Percentiles rank a stretch among this genome's conserved stretches.
Evolutionary conservation across 192 early-diverging fungal species (phyloP).

Genomic region (Backusella morwellensis): DNA sequence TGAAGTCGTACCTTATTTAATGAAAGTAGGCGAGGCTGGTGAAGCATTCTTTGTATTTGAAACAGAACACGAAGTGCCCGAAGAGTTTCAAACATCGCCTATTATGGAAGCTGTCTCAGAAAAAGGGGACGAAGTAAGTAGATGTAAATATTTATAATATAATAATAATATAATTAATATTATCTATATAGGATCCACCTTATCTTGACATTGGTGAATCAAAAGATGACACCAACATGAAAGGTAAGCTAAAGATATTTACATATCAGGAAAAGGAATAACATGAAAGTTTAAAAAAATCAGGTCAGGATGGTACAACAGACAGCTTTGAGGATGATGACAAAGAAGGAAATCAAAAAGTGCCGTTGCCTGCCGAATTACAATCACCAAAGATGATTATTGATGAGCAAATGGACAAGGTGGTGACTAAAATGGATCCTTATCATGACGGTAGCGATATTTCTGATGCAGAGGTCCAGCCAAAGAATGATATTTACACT

Average conservation of each 20-base stretch:
- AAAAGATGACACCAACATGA: constrained; percentile 13
- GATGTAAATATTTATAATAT: neutral
- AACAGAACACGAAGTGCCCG: constrained; percentile 86
- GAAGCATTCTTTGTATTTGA: constrained; percentile 99
- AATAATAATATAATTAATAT: no score
- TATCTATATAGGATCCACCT: constrained; percentile 30
- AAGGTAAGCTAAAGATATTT: neutral
- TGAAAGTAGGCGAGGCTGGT: constrained; percentile 98
- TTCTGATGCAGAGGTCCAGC: neutral
- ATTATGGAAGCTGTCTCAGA: constrained; percentile 57
- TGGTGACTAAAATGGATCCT: constrained; percentile 29
- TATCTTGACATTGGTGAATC: constrained; percentile 41
- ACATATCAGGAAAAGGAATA: neutral
- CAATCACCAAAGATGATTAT: constrained; percentile 38
- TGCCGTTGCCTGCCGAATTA: constrained; percentile 24
- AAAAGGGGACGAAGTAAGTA: constrained; percentile 22
- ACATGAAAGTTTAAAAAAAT: neutral
- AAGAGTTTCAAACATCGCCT: constrained; percentile 93
- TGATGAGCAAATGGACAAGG: constrained; percentile 37
- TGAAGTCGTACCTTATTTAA: constrained; percentile 68
- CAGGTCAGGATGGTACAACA: neutral
- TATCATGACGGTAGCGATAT: neutral
- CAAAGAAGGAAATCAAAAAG: constrained; percentile 27
- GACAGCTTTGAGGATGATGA: constrained; percentile 24
- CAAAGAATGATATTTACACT: constrained; percentile 21